Evolutionary conservation across 73 alveolate genomes (phyloP).

Genomic region (Paramecium sonneborni): DNA sequence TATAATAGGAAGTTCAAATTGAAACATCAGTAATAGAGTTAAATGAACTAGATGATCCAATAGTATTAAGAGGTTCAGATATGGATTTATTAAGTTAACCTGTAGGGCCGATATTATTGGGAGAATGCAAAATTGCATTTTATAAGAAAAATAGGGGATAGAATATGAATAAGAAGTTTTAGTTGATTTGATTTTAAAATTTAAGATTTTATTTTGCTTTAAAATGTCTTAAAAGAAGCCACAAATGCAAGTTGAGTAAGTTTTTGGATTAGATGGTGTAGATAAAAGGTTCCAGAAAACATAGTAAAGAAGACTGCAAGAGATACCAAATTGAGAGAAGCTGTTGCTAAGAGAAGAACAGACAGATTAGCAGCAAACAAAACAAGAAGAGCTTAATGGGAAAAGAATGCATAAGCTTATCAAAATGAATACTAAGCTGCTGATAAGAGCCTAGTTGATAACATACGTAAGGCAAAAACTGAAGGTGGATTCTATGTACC

Average conservation of each 20-base stretch:
- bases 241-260: conserved; percentile 48
- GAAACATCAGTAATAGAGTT: not conserved
- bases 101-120: not conserved
- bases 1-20: not conserved
- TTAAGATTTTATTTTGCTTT: conserved; percentile 16
- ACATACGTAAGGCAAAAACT: conserved; percentile 61
- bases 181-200: conserved; percentile 29
- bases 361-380: conserved; percentile 53
- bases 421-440: conserved; percentile 61
- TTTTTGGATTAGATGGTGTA: not conserved
- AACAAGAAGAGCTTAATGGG: conserved; percentile 59
- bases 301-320: conserved; percentile 36
- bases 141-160: not conserved
- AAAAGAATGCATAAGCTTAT: conserved; percentile 61
- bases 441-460: conserved; percentile 62
- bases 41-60: not conserved
- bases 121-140: not conserved
- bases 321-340: conserved; percentile 62
- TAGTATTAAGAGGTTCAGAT: not conserved
- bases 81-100: not conserved
- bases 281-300: conserved; percentile 65
- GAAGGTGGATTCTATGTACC: conserved; percentile 70
- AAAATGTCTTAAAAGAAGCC: conserved; percentile 2
- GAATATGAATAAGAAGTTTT: not conserved
- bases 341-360: conserved; percentile 55